Percentiles rank a stretch among this genome's conserved stretches.
These are phyloP conservation scores for Pythium pyrilobum DNA, from an alignment of 352 stramenopile species.

Conservation along the genomic window DNA sequence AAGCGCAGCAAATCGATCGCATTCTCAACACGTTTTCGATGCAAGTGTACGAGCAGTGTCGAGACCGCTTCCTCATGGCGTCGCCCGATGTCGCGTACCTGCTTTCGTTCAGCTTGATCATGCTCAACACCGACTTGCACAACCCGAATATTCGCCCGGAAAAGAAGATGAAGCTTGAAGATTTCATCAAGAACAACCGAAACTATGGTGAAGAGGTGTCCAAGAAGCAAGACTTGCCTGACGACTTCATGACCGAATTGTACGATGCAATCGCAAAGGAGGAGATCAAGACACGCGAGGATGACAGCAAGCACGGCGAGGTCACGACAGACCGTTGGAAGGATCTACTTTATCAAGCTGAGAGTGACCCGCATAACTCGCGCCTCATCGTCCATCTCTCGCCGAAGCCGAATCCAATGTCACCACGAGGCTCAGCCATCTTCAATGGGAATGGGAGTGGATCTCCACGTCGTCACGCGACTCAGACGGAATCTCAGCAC, in stretches of 20 bases:
- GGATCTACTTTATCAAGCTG: constrained; percentile 66
- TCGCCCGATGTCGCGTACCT: constrained; percentile 88
- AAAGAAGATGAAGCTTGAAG: constrained; percentile 82
- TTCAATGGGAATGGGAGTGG: constrained; percentile 9
- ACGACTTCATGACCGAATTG: constrained; percentile 69
- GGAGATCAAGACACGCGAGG: constrained; percentile 81
- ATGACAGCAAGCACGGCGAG: constrained; percentile 70
- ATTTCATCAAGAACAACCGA: constrained; percentile 89
- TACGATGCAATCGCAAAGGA: constrained; percentile 70
- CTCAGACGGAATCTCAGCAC: neutral
- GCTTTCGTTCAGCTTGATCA: constrained; percentile 87
- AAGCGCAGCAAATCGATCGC: constrained; percentile 87
- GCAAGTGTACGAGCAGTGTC: constrained; percentile 78
- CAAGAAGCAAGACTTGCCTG: constrained; percentile 53
- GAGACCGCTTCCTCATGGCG: constrained; percentile 81
- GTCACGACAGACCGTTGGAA: constrained; percentile 78
- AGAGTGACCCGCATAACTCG: constrained; percentile 54
- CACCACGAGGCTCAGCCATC: neutral
- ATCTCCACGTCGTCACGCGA: constrained; percentile 8
- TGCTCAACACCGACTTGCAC: constrained; percentile 87
- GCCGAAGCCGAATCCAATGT: neutral
- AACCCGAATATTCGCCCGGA: constrained; percentile 81
- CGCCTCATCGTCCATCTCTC: constrained; percentile 42
- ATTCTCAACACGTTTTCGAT: constrained; percentile 86
- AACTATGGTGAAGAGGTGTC: constrained; percentile 88